phyloP scores from a whole-genome alignment of 768 basidiomycete species.

The Floccularia luteovirens region DNA sequence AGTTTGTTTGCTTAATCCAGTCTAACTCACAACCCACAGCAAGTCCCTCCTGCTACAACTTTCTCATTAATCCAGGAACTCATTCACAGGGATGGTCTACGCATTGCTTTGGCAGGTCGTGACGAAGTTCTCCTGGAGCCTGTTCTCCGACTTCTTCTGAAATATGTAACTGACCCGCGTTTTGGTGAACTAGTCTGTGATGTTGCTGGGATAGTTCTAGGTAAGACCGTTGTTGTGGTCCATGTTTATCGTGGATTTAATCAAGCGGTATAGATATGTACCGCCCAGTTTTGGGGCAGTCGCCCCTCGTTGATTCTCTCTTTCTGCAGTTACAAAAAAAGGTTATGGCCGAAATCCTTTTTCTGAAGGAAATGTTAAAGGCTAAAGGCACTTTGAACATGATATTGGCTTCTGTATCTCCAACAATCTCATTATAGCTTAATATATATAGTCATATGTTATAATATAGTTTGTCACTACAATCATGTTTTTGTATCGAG shows the following conservation, averaged over 20 bases:
- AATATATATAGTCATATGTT: conserved; percentile 6
- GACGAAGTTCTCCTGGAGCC: conserved; percentile 94
- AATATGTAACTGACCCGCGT: conserved; percentile 82
- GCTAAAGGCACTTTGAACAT: conserved; percentile 87
- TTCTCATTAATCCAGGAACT: conserved; percentile 93
- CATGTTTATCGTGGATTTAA: conserved; percentile 6
- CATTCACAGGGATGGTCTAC: conserved; percentile 84
- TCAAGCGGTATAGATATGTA: conserved; percentile 72
- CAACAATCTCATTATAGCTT: conserved; percentile 7
- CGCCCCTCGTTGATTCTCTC: conserved; percentile 83
- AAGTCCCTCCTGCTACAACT: conserved; percentile 74
- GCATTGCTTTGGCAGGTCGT: conserved; percentile 78
- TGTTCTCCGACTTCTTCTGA: conserved; percentile 77
- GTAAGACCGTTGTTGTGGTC: conserved; percentile 33
- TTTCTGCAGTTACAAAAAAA: conserved; percentile 79
- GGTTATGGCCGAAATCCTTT: conserved; percentile 76
- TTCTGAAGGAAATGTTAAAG: conserved; percentile 81
- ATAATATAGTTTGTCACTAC: conserved; percentile 4
- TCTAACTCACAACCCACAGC: conserved; percentile 31
- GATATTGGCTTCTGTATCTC: conserved; percentile 58
- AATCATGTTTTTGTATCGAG: conserved; percentile 22
- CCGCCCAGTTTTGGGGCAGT: conserved; percentile 84
- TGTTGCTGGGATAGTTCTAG: conserved; percentile 73
- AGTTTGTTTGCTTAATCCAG: background rate
- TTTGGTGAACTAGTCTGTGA: conserved; percentile 89